phyloP scores from a whole-genome alignment of 1,284 basidiomycete genomes.

The Mycena sp. region DNA sequence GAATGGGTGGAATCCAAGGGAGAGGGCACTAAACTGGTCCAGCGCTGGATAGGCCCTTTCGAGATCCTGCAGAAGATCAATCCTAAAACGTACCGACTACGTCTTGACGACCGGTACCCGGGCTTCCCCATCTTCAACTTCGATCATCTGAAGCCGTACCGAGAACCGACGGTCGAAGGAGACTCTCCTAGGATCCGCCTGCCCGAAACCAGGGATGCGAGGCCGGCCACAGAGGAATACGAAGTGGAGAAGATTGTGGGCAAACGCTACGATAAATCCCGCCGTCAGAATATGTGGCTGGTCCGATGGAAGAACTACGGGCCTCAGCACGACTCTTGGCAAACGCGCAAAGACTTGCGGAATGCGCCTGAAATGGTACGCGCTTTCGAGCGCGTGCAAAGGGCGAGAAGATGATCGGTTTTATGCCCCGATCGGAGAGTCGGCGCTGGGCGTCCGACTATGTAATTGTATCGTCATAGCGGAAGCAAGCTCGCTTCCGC shows the following conservation, averaged over 20 bases:
- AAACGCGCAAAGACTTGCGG: not conserved
- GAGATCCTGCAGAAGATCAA: not conserved
- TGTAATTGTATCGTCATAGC: no score
- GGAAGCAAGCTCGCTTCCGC: no score
- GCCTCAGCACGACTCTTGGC: not conserved
- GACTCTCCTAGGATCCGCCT: not conserved
- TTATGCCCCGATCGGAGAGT: no score
- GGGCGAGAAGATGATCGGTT: not conserved
- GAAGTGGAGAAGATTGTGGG: not conserved
- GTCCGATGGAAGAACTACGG: not conserved
- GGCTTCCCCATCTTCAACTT: not conserved
- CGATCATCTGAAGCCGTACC: not conserved
- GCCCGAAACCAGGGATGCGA: not conserved
- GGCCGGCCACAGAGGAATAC: not conserved
- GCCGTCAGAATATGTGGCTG: not conserved
- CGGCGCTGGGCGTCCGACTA: no score
- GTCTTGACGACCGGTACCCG: not conserved
- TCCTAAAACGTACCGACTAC: not conserved
- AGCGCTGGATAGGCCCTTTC: not conserved
- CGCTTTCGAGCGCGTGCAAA: not conserved
- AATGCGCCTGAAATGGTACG: not conserved
- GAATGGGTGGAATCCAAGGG: not conserved
- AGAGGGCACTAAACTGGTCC: not conserved
- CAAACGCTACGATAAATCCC: not conserved
- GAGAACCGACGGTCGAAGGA: not conserved